Evolutionary conservation across 805 yeast genomes (phyloP).

Genomic region (Lachancea nothofagi): DNA sequence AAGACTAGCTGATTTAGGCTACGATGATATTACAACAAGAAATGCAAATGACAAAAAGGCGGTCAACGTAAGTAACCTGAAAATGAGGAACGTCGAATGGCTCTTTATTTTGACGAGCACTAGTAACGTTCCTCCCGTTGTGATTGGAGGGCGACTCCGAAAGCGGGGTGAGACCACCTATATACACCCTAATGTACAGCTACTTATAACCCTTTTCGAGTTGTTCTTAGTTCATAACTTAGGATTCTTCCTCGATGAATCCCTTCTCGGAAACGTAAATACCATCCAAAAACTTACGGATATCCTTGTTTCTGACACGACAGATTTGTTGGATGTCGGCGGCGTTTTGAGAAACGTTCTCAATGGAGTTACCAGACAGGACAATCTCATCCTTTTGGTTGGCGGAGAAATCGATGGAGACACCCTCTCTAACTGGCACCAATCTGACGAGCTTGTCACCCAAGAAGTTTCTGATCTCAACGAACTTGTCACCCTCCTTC

Average conservation of each 20-base stretch:
- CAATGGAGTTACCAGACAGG: conserved; percentile 91
- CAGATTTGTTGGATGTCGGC: conserved; percentile 98
- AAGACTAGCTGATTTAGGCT: too few species aligned
- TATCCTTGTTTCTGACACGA: conserved; percentile 99
- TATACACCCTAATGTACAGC: conserved; percentile 8
- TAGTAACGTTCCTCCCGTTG: conserved; percentile 23
- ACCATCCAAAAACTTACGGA: conserved; percentile 99
- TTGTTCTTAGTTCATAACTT: background rate
- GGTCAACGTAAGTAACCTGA: conserved; percentile 3
- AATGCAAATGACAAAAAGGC: background rate
- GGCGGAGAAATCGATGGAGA: conserved; percentile 72
- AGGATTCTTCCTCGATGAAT: conserved; percentile 42
- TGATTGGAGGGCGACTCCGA: conserved; percentile 8
- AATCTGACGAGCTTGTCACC: conserved; percentile 98
- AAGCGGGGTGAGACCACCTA: conserved; percentile 3
- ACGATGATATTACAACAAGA: background rate
- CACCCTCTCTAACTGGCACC: conserved; percentile 85
- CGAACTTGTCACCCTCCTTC: conserved; percentile 62
- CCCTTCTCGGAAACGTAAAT: conserved; percentile 97
- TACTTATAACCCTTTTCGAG: conserved; percentile 1
- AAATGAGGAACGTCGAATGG: conserved; percentile 21
- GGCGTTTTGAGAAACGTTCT: conserved; percentile 96
- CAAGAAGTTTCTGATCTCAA: conserved; percentile 98
- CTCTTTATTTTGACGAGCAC: conserved; percentile 27
- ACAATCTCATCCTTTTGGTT: conserved; percentile 91